Base-by-base conservation (phyloP, 2,329 filamentous ascomycete genomes). In the Botryotinia globosa region DNA sequence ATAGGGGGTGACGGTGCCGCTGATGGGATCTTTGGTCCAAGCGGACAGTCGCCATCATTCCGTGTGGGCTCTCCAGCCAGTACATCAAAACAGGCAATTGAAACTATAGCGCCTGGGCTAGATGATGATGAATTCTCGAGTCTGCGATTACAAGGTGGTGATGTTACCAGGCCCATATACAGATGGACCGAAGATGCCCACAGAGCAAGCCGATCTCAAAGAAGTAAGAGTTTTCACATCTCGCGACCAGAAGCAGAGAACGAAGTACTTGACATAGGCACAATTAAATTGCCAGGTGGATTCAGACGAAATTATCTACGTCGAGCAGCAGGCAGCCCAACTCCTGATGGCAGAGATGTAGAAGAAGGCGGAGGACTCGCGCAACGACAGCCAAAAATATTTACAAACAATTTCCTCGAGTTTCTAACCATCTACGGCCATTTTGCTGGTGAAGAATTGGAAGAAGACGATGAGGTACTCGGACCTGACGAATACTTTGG, bases 361-460 rank as follows among this genome's bases (percentile, higher is more conserved):
- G 78, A 82, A 72, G 80, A 81, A 37, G 80, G 81, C 74, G 82
- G 79, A 69, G 82, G 78, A 69, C 76, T 76, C 74, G 78, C 75
- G 80, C 82, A 66, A 37, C 65, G 72, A 44, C 62, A 86, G 72
- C 88, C 88, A 54, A 89, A 89, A 74, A 85, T 97, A 45, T 90
- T 97, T 73, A 98, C 96, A 0, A 94, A 88, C 76, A 99, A 92
- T 82, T 99, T 99, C 81, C 88, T 99, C 74, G 97, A 99, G 81
- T 99, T 99, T 79, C 82, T 99, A 68, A 94, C 93, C 12, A 87
- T 99, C 44, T 99, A 98, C 78, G 96, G 96, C 6, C 96, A 99
- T 83, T 99, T 99, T 81, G 96, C 96, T 2, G 96, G 96, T 83
- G 96, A 99, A 82, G 92, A 97, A 80, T 87, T 99, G 20, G 94